phyloP scores from a whole-genome alignment of 2,329 filamentous ascomycete species.

The Gaeumannomyces sp. region DNA sequence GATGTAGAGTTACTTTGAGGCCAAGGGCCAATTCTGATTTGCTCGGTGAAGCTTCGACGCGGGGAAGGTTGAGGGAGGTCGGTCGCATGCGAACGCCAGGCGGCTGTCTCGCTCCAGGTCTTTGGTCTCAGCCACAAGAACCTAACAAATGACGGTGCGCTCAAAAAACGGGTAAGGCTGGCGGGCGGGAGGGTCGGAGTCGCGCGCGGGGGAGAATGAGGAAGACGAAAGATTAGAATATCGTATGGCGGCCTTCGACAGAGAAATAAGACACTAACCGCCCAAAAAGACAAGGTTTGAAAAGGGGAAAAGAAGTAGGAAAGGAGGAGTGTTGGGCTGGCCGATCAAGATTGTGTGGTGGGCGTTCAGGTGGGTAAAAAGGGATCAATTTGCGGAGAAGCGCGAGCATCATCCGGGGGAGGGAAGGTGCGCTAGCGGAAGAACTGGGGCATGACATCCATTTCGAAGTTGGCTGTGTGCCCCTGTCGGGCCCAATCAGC shows the following conservation, averaged over 20 bases:
- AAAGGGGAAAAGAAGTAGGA: not conserved
- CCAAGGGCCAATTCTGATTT: conserved; percentile 1
- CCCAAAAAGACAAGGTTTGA: not conserved
- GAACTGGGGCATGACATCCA: not conserved
- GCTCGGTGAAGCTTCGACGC: not conserved
- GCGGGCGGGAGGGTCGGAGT: not conserved
- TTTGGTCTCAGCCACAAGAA: not conserved
- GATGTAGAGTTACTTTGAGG: not conserved
- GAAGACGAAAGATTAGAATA: not conserved
- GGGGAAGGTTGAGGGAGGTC: not conserved
- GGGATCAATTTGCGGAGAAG: conserved; percentile 8
- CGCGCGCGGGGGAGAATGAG: too few relatives aligned
- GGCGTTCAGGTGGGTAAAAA: conserved; percentile 1
- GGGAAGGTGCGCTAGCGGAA: conserved; percentile 2
- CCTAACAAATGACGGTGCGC: not conserved
- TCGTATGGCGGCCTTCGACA: not conserved
- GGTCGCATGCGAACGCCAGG: not conserved
- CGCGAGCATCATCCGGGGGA: not conserved
- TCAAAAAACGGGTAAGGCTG: not conserved
- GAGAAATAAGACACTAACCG: not conserved
- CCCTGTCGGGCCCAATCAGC: not conserved
- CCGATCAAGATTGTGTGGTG: conserved; percentile 2
- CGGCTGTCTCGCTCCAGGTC: not conserved
- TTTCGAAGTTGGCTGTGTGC: too few relatives aligned
- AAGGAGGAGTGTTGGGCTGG: conserved; percentile 1